Percentiles rank a stretch among this genome's conserved stretches.
Conservation (phyloP, 257 asterid species). For the Scutellaria baicalensis region DNA sequence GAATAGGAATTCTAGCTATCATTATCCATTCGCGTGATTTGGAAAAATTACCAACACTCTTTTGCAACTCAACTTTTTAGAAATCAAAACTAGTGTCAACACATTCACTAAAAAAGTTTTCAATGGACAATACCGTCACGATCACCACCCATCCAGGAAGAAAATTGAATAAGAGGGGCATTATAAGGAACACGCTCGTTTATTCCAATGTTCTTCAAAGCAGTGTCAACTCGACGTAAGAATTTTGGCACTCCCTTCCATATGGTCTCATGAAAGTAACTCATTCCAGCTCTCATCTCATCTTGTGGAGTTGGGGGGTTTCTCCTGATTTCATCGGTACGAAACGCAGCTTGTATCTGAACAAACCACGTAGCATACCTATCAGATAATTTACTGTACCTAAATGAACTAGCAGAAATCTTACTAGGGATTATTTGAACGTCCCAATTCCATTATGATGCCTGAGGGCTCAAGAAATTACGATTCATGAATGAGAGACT, state of each 20-base stretch:
- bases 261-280: conserved; percentile 94
- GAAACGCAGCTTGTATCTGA: conserved; percentile 96
- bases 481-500: neutral
- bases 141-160: conserved; percentile 99
- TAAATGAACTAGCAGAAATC: neutral
- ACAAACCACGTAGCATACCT: conserved; percentile 2
- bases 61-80: neutral
- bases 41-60: neutral
- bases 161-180: conserved; percentile 89
- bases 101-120: neutral
- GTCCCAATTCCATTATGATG: neutral
- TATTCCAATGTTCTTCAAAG: conserved; percentile 87
- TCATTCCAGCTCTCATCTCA: conserved; percentile 98
- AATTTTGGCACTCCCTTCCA: conserved; percentile 97
- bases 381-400: neutral
- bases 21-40: neutral
- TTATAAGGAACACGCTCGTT: conserved; percentile 90
- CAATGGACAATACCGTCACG: conserved; percentile 65
- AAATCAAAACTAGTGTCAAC: neutral
- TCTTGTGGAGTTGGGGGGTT: conserved; percentile 97
- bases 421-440: neutral
- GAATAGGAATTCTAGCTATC: neutral
- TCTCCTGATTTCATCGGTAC: conserved; percentile 94
- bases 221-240: conserved; percentile 87
- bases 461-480: neutral